Conservation (phyloP, 306 rosid species). For the Nissolia schottii region DNA sequence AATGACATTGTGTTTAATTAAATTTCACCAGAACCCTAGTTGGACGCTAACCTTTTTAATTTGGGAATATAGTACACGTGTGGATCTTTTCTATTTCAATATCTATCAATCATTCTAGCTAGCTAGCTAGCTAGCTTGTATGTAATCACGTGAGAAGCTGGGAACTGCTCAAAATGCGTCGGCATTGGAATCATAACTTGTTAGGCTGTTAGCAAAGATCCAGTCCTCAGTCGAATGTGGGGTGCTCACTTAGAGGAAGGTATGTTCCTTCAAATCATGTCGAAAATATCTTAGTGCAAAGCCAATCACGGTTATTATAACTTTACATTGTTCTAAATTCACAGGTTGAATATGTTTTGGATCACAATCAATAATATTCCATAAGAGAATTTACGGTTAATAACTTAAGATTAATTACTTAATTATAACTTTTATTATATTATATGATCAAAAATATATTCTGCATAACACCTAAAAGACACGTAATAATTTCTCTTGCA, state of each 20-base stretch:
- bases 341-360: no score
- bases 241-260: not conserved
- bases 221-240: constrained; percentile 33
- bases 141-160: not conserved
- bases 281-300: constrained; percentile 13
- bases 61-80: not conserved
- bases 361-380: no score
- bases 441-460: no score
- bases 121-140: no score
- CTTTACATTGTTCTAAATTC: no score
- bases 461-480: no score
- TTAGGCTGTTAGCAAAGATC: constrained; percentile 24
- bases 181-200: constrained; percentile 9
- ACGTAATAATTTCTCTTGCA: no score
- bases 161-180: constrained; percentile 18
- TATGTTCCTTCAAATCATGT: constrained; percentile 13
- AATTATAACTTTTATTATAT: no score
- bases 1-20: not conserved
- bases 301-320: not conserved
- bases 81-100: not conserved
- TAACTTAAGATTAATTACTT: no score
- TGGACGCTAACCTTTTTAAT: not conserved
- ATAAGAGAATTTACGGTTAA: no score
- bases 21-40: not conserved
- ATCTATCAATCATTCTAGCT: no score